Percentiles rank a stretch among this genome's conserved stretches.
phyloP scores from a whole-genome alignment of 176 grass and related monocot species.

The Hordeum vulgare region MorexV3_pseudomolecules_assembly NC_058518.1:463831721-463832220 shows the following conservation, averaged over 20 bases:
- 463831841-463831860: constrained; percentile 9
- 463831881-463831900: neutral
- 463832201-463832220: neutral
- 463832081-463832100: neutral
- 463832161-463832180: neutral
- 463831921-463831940: constrained; percentile 2
- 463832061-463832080: constrained; percentile 23
- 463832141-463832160: neutral
- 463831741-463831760: neutral
- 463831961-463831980: constrained; percentile 34
- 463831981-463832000: constrained; percentile 8
- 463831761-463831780: neutral
- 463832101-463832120: neutral
- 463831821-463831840: neutral
- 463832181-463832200: neutral
- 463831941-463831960: constrained; percentile 22
- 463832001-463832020: constrained; percentile 11
- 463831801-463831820: neutral
- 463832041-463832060: constrained; percentile 2
- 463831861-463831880: neutral
- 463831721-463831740: neutral
- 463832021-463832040: constrained; percentile 1
- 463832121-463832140: neutral
- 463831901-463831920: neutral
- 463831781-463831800: neutral